These are phyloP conservation scores for Chamaenerion angustifolium DNA, from an alignment of 345 rosid species.

Conservation along the genomic window DNA sequence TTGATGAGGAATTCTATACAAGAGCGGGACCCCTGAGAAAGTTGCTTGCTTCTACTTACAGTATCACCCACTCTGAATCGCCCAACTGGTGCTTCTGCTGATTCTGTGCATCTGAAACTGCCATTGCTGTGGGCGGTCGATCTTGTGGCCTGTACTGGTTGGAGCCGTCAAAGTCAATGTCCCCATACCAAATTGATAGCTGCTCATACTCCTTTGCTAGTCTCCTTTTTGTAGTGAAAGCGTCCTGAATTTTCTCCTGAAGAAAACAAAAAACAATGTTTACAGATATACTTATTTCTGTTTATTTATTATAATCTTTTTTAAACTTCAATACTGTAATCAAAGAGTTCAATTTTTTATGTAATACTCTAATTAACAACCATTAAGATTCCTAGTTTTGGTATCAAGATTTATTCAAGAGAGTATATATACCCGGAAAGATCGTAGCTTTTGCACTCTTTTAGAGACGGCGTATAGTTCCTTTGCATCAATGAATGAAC, in stretches of 20 bases:
- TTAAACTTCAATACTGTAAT: slow-evolving; percentile 1
- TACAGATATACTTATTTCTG: neutral
- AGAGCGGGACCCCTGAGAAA: slow-evolving; percentile 1
- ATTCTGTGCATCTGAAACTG: slow-evolving; percentile 11
- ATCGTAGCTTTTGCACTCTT: slow-evolving; percentile 35
- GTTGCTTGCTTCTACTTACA: slow-evolving; percentile 19
- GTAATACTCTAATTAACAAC: too few relatives aligned
- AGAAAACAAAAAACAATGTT: slow-evolving; percentile 2
- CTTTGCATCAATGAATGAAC: slow-evolving; percentile 20
- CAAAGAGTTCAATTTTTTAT: neutral
- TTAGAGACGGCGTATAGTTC: slow-evolving; percentile 33
- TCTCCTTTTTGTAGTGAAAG: slow-evolving; percentile 41
- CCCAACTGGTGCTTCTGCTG: slow-evolving; percentile 7
- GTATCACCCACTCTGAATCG: slow-evolving; percentile 57
- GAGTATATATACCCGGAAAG: slow-evolving; percentile 42
- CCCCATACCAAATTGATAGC: slow-evolving; percentile 67
- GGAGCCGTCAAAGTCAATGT: slow-evolving; percentile 27
- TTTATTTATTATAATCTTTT: too few relatives aligned
- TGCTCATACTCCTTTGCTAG: slow-evolving; percentile 60
- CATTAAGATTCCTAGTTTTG: too few relatives aligned
- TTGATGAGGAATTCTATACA: slow-evolving; percentile 1
- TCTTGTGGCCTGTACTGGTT: slow-evolving; percentile 11
- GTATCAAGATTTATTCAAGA: neutral
- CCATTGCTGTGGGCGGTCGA: slow-evolving; percentile 8
- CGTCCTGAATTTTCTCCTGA: slow-evolving; percentile 59